Percentiles rank a stretch among this genome's conserved stretches.
These are phyloP conservation scores for Furculomyces boomerangus DNA, from an alignment of 371 early-diverging fungal species.

Conservation along the genomic window DNA sequence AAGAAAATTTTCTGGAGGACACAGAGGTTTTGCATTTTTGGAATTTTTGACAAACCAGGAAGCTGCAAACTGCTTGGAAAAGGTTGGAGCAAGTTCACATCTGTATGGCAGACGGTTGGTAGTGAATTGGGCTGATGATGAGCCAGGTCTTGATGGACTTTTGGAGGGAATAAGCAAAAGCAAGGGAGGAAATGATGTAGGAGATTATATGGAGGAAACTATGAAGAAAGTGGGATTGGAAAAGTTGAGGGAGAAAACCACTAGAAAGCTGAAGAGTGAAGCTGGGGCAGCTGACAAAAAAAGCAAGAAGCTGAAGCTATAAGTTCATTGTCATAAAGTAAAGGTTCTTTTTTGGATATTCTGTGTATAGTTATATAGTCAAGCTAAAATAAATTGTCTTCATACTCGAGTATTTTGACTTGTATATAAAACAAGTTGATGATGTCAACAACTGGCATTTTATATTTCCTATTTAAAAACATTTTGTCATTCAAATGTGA, in stretches of 20 bases:
- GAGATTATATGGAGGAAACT: not conserved
- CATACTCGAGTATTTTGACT: too few species aligned
- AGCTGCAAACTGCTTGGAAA: slow-evolving; percentile 73
- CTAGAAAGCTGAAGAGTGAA: not conserved
- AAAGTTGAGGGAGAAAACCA: not conserved
- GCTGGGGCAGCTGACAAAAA: too few species aligned
- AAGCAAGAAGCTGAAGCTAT: too few species aligned
- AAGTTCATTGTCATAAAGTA: too few species aligned
- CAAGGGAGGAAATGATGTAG: not conserved
- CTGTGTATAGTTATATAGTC: too few species aligned
- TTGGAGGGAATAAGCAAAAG: not conserved
- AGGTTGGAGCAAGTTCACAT: slow-evolving; percentile 76
- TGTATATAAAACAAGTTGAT: too few species aligned
- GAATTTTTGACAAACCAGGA: slow-evolving; percentile 88
- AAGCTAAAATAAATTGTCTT: too few species aligned
- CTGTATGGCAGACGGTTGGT: slow-evolving; percentile 97
- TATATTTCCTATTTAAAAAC: too few species aligned
- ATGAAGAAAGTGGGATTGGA: too few species aligned
- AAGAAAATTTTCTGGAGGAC: slow-evolving; percentile 80
- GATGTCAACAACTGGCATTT: too few species aligned
- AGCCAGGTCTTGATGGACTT: not conserved
- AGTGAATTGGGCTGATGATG: slow-evolving; percentile 88
- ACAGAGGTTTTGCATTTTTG: slow-evolving; percentile 97
- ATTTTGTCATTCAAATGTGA: too few species aligned
- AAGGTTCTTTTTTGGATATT: too few species aligned